Evolutionary conservation across 208 protist species (phyloP).

Genomic region (Paratrypanosoma confusum): DNA sequence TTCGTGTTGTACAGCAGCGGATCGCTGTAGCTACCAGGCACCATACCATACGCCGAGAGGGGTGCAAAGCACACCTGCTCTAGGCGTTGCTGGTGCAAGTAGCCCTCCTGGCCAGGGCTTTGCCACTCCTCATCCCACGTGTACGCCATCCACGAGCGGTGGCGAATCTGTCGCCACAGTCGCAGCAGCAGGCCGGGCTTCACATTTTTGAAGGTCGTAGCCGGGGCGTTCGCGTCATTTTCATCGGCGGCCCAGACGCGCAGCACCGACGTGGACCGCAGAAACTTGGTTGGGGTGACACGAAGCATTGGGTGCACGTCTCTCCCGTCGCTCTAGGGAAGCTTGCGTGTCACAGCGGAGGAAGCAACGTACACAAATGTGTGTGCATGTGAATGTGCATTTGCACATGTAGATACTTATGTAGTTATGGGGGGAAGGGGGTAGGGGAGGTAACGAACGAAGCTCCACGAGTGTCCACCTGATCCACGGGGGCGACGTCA

Average conservation of each 20-base stretch:
- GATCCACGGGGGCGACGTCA: too few species aligned
- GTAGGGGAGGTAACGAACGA: too few species aligned
- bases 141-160: slow-evolving; percentile 70
- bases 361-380: too few species aligned
- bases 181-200: slow-evolving; percentile 69
- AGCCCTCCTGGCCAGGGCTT: slow-evolving; percentile 61
- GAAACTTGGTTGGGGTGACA: slow-evolving; percentile 9
- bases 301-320: slow-evolving; percentile 52
- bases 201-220: slow-evolving; percentile 85
- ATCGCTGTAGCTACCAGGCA: slow-evolving; percentile 83
- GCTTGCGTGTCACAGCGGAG: too few species aligned
- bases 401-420: too few species aligned
- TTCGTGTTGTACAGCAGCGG: slow-evolving; percentile 88
- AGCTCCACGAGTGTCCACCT: too few species aligned
- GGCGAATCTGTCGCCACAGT: slow-evolving; percentile 78
- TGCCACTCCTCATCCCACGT: slow-evolving; percentile 84
- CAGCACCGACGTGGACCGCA: slow-evolving; percentile 47
- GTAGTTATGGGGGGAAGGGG: too few species aligned
- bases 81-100: slow-evolving; percentile 77
- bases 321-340: too few species aligned
- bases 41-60: slow-evolving; percentile 81
- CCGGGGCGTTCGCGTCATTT: slow-evolving; percentile 67
- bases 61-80: slow-evolving; percentile 85
- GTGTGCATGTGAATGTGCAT: too few species aligned
- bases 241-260: slow-evolving; percentile 81